phyloP scores from a whole-genome alignment of 495 filamentous ascomycete species.

The Coniosporium apollinis region DNA sequence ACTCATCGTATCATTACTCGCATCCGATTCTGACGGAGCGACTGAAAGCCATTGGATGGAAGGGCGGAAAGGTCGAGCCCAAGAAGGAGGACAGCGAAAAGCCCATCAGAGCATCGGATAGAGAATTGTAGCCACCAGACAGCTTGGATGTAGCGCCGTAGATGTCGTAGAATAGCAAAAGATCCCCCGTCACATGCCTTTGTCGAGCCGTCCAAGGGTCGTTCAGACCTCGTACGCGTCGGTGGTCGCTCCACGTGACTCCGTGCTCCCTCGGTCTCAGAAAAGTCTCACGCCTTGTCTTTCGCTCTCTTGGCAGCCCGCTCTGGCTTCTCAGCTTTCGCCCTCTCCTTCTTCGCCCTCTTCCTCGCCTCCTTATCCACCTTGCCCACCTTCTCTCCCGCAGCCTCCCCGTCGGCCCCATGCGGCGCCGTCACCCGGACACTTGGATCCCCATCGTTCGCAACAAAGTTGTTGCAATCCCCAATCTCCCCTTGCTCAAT shows the following conservation, averaged over 20 bases:
- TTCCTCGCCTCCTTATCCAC: conserved; percentile 23
- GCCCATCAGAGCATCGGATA: conserved; percentile 38
- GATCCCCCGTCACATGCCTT: too few species aligned
- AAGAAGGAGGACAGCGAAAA: conserved; percentile 33
- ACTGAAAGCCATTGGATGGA: conserved; percentile 78
- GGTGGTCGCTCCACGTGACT: too few species aligned
- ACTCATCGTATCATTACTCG: conserved; percentile 94
- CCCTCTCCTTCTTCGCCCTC: conserved; percentile 26
- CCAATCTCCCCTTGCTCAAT: conserved; percentile 5
- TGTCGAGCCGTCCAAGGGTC: too few species aligned
- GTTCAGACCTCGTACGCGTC: too few species aligned
- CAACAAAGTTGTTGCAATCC: conserved; percentile 2
- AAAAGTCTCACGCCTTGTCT: conserved; percentile 11
- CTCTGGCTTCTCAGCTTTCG: conserved; percentile 27
- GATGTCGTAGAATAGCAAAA: too few species aligned
- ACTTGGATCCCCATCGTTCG: neutral
- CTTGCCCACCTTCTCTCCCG: conserved; percentile 6
- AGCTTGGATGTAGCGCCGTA: neutral
- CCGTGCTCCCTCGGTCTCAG: too few species aligned
- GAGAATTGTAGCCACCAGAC: conserved; percentile 32
- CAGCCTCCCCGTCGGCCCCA: conserved; percentile 14
- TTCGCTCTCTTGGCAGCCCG: conserved; percentile 25
- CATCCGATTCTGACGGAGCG: conserved; percentile 93
- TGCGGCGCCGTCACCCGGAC: conserved; percentile 1
- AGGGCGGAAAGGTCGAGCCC: conserved; percentile 34